Conservation (phyloP, 441 rosid genomes). For the Croton laevigatus region DNA sequence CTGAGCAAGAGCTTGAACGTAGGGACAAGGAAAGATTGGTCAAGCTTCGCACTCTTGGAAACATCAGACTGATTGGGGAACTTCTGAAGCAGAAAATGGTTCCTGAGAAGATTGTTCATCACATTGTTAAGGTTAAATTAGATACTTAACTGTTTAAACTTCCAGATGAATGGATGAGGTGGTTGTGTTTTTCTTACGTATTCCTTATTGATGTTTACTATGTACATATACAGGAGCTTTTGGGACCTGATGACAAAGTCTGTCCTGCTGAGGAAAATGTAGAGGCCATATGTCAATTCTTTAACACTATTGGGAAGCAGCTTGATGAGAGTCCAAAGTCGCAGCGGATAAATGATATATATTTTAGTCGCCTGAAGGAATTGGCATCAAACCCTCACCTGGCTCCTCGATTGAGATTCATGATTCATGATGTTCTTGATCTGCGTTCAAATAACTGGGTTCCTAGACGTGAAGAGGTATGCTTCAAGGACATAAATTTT, state of each 20-base stretch:
- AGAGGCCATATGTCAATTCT: slow-evolving; percentile 83
- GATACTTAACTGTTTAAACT: neutral
- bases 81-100: slow-evolving; percentile 93
- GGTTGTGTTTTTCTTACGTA: neutral
- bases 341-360: slow-evolving; percentile 60
- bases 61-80: slow-evolving; percentile 87
- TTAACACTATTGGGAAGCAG: slow-evolving; percentile 81
- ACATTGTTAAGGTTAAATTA: slow-evolving; percentile 60
- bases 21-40: slow-evolving; percentile 71
- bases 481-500: neutral
- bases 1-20: slow-evolving; percentile 76
- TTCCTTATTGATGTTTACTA: slow-evolving; percentile 12
- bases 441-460: slow-evolving; percentile 75
- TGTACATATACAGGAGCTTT: slow-evolving; percentile 69
- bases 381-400: slow-evolving; percentile 59
- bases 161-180: neutral
- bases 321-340: slow-evolving; percentile 71
- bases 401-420: slow-evolving; percentile 68
- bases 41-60: slow-evolving; percentile 84
- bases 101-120: slow-evolving; percentile 79
- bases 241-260: slow-evolving; percentile 50
- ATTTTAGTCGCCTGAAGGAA: slow-evolving; percentile 63
- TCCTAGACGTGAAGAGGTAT: slow-evolving; percentile 93
- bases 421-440: slow-evolving; percentile 77
- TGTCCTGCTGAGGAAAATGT: slow-evolving; percentile 88